Evolutionary conservation across 2,329 filamentous ascomycete species (phyloP), one percentile per base, ranked within the genome.

Genomic region (Penicillium sp.): DNA sequence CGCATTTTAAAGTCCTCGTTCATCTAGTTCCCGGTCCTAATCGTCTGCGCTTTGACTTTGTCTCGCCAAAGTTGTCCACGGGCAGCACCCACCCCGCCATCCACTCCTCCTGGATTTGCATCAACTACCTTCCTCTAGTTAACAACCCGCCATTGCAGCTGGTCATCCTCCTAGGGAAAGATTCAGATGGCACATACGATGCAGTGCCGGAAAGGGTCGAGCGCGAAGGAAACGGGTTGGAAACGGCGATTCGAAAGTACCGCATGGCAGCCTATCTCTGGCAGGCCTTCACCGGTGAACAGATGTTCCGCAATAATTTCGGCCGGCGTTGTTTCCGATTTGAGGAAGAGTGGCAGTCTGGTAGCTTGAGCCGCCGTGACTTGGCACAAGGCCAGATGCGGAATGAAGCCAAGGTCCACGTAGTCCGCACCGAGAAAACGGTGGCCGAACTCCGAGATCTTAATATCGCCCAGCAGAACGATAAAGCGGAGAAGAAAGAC

Each of bases 241-340:
- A 92, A 11, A 86, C 85, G 8, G 94, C 94, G 0, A 82, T 96
- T 50, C 86, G 85, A 68, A 99, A 99, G 72, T 97, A 94, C 72
- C 86, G 92, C 61, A 97, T 96, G 89, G 89, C 92, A 19, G 93
- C 91, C 25, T 97, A 97, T 71, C 81, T 97, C 15, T 97, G 94
- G 92, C 94, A 99, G 72, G 91, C 92, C 8, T 97, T 96, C 69
- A 97, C 93, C 0, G 91, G 91, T 7, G 94, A 99, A 73, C 92
- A 97, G 72, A 97, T 97, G 93, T 89, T 86, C 72, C 87, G 91
- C 61, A 90, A 96, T 71, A 90, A 88, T 59, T 85, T 97, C 64
- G 92, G 92, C 10, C 84, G 93, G 57, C 86, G 93, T 56, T 87
- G 85, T 52, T 97, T 97, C 74, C 84, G 92, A 43, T 92, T 96